Percentiles rank a stretch among this genome's conserved stretches.
Evolutionary conservation across 2,329 filamentous ascomycete species (phyloP).

Genomic region (Clonostachys rhizophaga): DNA sequence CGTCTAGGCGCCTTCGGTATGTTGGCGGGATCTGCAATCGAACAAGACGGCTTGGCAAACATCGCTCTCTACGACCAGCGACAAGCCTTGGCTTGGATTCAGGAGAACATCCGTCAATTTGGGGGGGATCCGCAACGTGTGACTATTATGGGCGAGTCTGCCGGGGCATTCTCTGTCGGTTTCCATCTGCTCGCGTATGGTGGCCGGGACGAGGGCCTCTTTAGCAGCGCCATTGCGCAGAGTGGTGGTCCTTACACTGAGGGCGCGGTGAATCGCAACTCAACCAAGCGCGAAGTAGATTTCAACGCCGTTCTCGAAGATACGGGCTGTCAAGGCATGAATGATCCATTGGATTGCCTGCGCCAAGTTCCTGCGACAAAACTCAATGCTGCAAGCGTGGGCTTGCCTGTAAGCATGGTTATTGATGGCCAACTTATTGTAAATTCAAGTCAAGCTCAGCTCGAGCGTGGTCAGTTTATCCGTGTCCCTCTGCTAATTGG

Average conservation of each 20-base stretch:
- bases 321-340: too few relatives aligned
- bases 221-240: constrained; percentile 47
- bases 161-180: constrained; percentile 31
- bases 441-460: too few relatives aligned
- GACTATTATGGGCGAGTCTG: constrained; percentile 42
- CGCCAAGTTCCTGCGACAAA: too few relatives aligned
- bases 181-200: constrained; percentile 50
- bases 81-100: constrained; percentile 42
- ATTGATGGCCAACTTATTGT: too few relatives aligned
- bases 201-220: constrained; percentile 49
- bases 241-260: constrained; percentile 29
- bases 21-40: constrained; percentile 37
- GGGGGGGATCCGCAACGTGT: constrained; percentile 27
- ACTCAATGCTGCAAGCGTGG: too few relatives aligned
- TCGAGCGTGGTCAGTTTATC: constrained; percentile 26
- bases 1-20: constrained; percentile 49
- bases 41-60: constrained; percentile 34
- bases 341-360: too few relatives aligned
- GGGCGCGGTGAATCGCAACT: too few relatives aligned
- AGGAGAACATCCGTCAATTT: constrained; percentile 39
- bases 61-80: constrained; percentile 46
- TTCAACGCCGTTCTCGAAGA: too few relatives aligned
- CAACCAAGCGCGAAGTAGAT: too few relatives aligned
- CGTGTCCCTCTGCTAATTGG: constrained; percentile 39
- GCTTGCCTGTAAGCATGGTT: too few relatives aligned